These are phyloP conservation scores for Penicillium turbatum DNA, from an alignment of 495 filamentous ascomycete genomes.

Conservation along the genomic window DNA sequence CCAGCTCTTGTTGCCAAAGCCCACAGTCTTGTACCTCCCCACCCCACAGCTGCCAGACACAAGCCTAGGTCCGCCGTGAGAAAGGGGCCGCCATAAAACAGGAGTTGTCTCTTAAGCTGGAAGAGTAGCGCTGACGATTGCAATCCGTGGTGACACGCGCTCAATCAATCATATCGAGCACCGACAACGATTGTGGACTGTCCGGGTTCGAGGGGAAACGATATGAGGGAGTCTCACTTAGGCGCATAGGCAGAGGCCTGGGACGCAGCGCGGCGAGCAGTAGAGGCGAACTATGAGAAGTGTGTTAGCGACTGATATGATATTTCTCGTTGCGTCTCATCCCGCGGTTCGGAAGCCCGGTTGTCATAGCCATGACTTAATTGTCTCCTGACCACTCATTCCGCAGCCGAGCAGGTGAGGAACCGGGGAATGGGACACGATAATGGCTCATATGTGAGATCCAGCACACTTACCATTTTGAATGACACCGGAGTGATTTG, in stretches of 20 bases:
- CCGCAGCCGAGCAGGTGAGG: neutral
- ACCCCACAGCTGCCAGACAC: neutral
- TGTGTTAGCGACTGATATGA: slow-evolving; percentile 23
- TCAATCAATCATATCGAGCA: neutral
- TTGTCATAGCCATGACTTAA: slow-evolving; percentile 7
- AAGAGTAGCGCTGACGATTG: neutral
- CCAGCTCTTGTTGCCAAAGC: neutral
- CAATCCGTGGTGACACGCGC: neutral
- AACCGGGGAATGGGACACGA: neutral
- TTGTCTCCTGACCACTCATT: neutral
- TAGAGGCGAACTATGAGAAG: slow-evolving; percentile 36
- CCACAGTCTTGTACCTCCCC: neutral
- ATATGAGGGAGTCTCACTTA: slow-evolving; percentile 36
- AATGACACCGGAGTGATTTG: slow-evolving; percentile 18
- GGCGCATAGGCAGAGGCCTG: slow-evolving; percentile 40
- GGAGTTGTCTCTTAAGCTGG: no score
- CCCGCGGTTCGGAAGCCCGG: slow-evolving; percentile 7
- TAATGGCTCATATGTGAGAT: neutral
- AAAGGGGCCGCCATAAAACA: neutral
- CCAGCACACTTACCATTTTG: neutral
- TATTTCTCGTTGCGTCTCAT: slow-evolving; percentile 5
- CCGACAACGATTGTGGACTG: neutral
- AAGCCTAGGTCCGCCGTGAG: neutral
- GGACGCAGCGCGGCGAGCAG: slow-evolving; percentile 43
- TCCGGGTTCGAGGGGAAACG: neutral